Evolutionary conservation across 1,284 basidiomycete genomes (phyloP).

Genomic region (Termitomyces sp.): DNA sequence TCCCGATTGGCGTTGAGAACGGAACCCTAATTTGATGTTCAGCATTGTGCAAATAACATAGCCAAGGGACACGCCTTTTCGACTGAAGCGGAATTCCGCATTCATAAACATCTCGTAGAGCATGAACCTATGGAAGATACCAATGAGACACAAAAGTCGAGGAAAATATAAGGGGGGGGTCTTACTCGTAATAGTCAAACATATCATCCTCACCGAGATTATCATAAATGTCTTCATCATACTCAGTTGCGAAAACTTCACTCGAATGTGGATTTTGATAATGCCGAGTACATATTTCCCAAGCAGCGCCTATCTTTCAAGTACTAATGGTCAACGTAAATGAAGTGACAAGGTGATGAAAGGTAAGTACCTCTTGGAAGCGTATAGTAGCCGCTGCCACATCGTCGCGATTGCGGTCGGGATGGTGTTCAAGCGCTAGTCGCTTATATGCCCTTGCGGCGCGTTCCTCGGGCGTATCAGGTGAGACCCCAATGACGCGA

Average conservation of each 20-base stretch:
- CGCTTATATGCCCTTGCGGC: slow-evolving; percentile 30
- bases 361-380: slow-evolving; percentile 27
- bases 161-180: neutral
- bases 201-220: slow-evolving; percentile 22
- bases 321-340: slow-evolving; percentile 4
- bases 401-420: slow-evolving; percentile 29
- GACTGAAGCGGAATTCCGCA: slow-evolving; percentile 21
- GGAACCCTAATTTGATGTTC: slow-evolving; percentile 20
- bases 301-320: slow-evolving; percentile 31
- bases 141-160: slow-evolving; percentile 3
- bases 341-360: neutral
- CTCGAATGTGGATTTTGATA: slow-evolving; percentile 30
- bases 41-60: neutral
- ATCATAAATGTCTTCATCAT: slow-evolving; percentile 7
- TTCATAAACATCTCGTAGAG: slow-evolving; percentile 28
- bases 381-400: slow-evolving; percentile 22
- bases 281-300: slow-evolving; percentile 30
- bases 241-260: slow-evolving; percentile 11
- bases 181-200: slow-evolving; percentile 29
- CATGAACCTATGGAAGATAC: slow-evolving; percentile 25
- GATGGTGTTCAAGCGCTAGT: slow-evolving; percentile 31
- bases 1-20: slow-evolving; percentile 18
- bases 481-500: slow-evolving; percentile 23
- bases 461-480: slow-evolving; percentile 22
- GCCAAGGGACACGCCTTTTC: slow-evolving; percentile 23